Evolutionary conservation across 176 grass and related monocot genomes (phyloP), one percentile per base, ranked within the genome.

Genomic region (Otatea glauca): DNA sequence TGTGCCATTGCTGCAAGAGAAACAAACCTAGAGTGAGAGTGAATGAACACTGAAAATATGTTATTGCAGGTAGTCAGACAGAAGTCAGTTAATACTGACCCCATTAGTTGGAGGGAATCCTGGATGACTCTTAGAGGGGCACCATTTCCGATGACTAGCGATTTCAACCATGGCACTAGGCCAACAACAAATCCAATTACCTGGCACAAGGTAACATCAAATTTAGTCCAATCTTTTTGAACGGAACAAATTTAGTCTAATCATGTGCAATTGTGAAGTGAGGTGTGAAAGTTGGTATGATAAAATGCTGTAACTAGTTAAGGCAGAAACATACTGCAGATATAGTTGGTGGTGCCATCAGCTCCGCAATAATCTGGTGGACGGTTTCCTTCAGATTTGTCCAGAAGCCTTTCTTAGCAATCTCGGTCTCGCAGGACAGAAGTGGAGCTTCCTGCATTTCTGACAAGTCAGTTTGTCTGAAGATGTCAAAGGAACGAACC

Each of bases 291-390:
- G 23, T 29, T 42, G 15, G 9, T 71, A 53, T 51, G 14, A 1
- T 23, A 20, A 62, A 35, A 83, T 21, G 20, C 21, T 65, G 7
- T 47, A 11, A 29, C 14, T 38, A 71, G 23, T 64, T 24, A 16
- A 16, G 23, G 4, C n/a, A 78, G 53, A 14, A 56, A 80, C 65
- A 6, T 88, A 98, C 95, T 1, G 95, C 91, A 14, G 91, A 89
- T 76, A 95, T 76, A 9, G 95, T 98, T 32, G 95, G 92, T 55
- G 95, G 95, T 54, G 87, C 88, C 68, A 95, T 76, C 81, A 98
- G 66, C 82, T 93, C 95, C 83, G 92, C 72, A 6, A 84, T 20
- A 70, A 95, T 29, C 77, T 98, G 84, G 7, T 84, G 76, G n/a
- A 85, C 29, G 39, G 65, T 38, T 76, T 88, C 89, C 77, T 95